Base-by-base conservation (phyloP, 345 rosid species). In the Streptanthus diversifolius region DNA sequence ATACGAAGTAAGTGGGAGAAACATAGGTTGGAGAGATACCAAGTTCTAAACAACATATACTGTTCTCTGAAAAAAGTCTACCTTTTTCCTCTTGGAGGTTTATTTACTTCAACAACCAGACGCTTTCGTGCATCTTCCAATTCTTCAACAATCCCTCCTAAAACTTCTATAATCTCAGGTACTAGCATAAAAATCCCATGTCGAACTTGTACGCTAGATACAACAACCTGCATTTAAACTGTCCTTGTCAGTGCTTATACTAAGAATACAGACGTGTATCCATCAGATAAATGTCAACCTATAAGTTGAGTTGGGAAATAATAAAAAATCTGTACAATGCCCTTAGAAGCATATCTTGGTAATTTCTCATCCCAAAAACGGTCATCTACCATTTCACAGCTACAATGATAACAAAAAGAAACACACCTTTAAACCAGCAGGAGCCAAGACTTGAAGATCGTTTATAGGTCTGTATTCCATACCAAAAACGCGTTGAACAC, bases 11-110 rank as follows among this genome's bases (percentile, higher is more conserved):
- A 41, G 44, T 71, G 14, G 18, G 53, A 29, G 39, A 41, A 43
- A 17, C 19, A 43, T 27, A 58, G 54, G 49, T 25, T 1, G 53
- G 15, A 51, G 32, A 5, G 17, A 57, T 32, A 63, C 21, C 41
- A 17, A 60, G 54, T 65, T 64, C 43, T 17, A 15, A 22, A 39
- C 55, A 63, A 32, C 14, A 45, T 14, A 36, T 55, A 44, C 30
- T 18, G n/a, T 52, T 58, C 65, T 21, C n/a, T 24, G 40, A 29
- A 59, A 59, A 15, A 48, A 22, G 66, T 36, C 7, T 84, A 93
- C 98, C 99, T 91, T 84, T 68, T 95, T 69, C 98, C 99, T 80
- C 98, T 87, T 30, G 98, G 92, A 66, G 96, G 99, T 71, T 90
- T 95, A 76, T 88, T 88, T 64, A 91, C 90, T 88, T 91, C 95